phyloP scores from a whole-genome alignment of 2,329 filamentous ascomycete species.

The Rhynchosporium secalis region DNA sequence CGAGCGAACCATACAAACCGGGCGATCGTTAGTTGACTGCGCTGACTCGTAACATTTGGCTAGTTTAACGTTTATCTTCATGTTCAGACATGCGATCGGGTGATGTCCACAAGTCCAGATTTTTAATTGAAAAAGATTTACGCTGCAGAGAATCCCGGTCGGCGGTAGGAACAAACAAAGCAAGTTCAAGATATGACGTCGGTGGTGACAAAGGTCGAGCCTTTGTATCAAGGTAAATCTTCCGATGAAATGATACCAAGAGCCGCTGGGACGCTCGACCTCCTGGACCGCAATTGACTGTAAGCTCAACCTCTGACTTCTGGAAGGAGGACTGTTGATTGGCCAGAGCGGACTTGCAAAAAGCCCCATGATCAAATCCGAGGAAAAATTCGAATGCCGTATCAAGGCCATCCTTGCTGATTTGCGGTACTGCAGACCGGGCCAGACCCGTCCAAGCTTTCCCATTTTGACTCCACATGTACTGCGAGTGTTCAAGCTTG shows the following conservation, averaged over 20 bases:
- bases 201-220: neutral
- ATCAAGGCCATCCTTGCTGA: slow-evolving; percentile 6
- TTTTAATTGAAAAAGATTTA: neutral
- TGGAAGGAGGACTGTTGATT: neutral
- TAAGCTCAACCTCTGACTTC: neutral
- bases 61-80: neutral
- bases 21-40: neutral
- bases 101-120: slow-evolving; percentile 4
- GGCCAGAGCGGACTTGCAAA: neutral
- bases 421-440: neutral
- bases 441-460: neutral
- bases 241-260: slow-evolving; percentile 6
- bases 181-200: neutral
- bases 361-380: slow-evolving; percentile 5
- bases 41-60: slow-evolving; percentile 2
- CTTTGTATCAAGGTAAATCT: slow-evolving; percentile 3
- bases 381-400: slow-evolving; percentile 3
- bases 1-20: too few species aligned
- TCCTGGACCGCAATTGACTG: neutral
- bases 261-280: neutral
- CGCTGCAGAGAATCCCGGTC: neutral
- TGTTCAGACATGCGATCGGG: neutral
- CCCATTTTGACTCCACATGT: neutral
- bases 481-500: too few species aligned
- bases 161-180: too few species aligned